phyloP scores from a whole-genome alignment of 768 basidiomycete genomes.

The Auricularia cornea region DNA sequence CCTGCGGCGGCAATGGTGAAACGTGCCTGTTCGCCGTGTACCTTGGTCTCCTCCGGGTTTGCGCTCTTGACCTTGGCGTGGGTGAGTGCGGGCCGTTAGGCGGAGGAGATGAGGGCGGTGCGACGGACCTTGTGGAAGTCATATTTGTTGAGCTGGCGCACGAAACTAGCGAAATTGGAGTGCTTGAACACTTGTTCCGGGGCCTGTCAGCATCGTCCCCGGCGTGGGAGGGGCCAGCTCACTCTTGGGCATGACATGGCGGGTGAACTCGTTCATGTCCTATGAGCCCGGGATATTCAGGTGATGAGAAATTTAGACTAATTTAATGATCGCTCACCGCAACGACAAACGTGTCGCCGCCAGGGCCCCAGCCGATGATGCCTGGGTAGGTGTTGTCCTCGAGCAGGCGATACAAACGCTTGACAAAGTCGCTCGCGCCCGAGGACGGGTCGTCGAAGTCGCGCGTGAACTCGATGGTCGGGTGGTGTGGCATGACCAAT shows the following conservation, averaged over 20 bases:
- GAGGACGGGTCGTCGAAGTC: not conserved
- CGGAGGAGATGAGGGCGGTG: not conserved
- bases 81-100: not conserved
- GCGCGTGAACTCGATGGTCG: not conserved
- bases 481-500: not conserved
- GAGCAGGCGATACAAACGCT: conserved; percentile 66
- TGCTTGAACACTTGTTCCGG: conserved; percentile 24
- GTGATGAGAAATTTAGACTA: not conserved
- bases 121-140: conserved; percentile 28
- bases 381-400: conserved; percentile 65
- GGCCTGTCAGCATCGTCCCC: not conserved
- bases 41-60: not conserved
- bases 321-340: not conserved
- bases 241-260: conserved; percentile 40
- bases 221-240: too few relatives aligned
- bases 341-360: conserved; percentile 11
- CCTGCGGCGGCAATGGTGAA: not conserved
- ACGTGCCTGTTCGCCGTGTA: not conserved
- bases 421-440: conserved; percentile 85
- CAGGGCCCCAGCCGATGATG: conserved; percentile 76
- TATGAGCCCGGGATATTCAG: conserved; percentile 8
- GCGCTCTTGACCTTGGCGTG: not conserved
- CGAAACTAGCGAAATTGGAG: conserved; percentile 32
- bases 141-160: conserved; percentile 33
- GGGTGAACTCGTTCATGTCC: conserved; percentile 94